phyloP scores from a whole-genome alignment of 441 rosid species.

The Flueggea neowawraea region DNA sequence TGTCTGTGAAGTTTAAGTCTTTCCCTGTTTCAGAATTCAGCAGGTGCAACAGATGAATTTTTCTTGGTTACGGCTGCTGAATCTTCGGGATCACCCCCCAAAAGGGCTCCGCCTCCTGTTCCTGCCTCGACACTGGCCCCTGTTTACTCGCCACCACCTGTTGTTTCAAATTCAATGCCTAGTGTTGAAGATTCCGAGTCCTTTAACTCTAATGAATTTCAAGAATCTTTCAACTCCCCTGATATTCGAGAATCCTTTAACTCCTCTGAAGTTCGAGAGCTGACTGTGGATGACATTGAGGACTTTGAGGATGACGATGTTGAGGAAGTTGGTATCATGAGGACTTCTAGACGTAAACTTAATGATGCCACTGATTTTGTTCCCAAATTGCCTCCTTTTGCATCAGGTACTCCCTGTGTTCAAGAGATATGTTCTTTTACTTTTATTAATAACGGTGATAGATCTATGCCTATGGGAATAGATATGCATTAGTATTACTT shows the following conservation, averaged over 20 bases:
- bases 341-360: slow-evolving; percentile 66
- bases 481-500: too few species aligned
- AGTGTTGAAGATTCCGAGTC: slow-evolving; percentile 64
- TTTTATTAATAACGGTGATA: too few species aligned
- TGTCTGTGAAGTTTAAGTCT: not conserved
- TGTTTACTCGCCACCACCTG: slow-evolving; percentile 61
- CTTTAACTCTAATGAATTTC: slow-evolving; percentile 62
- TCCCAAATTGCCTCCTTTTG: slow-evolving; percentile 75
- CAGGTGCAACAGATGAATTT: slow-evolving; percentile 76
- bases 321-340: slow-evolving; percentile 61
- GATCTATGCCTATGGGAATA: too few species aligned
- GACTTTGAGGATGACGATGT: slow-evolving; percentile 78
- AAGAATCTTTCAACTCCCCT: slow-evolving; percentile 23
- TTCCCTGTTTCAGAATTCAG: slow-evolving; percentile 47
- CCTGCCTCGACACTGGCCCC: slow-evolving; percentile 40
- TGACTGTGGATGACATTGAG: slow-evolving; percentile 97
- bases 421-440: not conserved
- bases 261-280: slow-evolving; percentile 71
- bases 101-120: slow-evolving; percentile 76
- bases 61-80: slow-evolving; percentile 84
- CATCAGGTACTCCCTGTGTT: slow-evolving; percentile 91
- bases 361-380: slow-evolving; percentile 73
- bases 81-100: slow-evolving; percentile 92
- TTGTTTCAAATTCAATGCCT: slow-evolving; percentile 35
- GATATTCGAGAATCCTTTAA: slow-evolving; percentile 12